These are phyloP conservation scores for Glaciozyma martinii DNA, from an alignment of 768 basidiomycete genomes.

Conservation along the genomic window DNA sequence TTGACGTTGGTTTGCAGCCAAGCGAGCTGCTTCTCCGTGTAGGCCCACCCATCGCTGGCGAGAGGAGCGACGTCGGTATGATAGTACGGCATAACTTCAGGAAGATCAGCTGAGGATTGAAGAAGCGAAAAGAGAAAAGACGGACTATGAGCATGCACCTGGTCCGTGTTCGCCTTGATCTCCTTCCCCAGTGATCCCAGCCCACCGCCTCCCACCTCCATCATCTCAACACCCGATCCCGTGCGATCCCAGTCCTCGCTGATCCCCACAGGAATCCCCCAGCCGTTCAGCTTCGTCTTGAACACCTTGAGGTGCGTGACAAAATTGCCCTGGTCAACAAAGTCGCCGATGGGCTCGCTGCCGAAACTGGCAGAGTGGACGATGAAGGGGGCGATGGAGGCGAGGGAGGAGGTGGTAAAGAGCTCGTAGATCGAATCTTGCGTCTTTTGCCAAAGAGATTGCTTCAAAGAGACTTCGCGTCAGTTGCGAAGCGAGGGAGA, in stretches of 20 bases:
- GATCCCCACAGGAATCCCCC: slow-evolving; percentile 25
- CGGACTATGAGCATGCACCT: slow-evolving; percentile 19
- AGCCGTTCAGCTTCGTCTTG: slow-evolving; percentile 14
- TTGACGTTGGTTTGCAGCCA: not conserved
- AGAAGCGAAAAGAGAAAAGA: not conserved
- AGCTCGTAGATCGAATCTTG: slow-evolving; percentile 16
- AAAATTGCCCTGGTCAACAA: slow-evolving; percentile 6
- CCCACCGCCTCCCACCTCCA: not conserved
- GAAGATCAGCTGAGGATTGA: too few species aligned
- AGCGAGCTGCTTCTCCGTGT: not conserved
- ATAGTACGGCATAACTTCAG: not conserved
- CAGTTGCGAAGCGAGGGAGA: not conserved
- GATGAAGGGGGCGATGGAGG: slow-evolving; percentile 24
- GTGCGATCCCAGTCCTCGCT: slow-evolving; percentile 32
- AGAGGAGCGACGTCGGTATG: slow-evolving; percentile 1
- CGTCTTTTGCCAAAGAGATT: slow-evolving; percentile 10
- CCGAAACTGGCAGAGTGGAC: slow-evolving; percentile 30
- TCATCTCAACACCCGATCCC: slow-evolving; percentile 7
- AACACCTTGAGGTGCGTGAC: slow-evolving; percentile 15
- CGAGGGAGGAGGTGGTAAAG: slow-evolving; percentile 8
- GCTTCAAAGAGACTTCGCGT: not conserved
- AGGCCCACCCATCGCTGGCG: not conserved
- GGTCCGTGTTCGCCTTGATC: slow-evolving; percentile 23
- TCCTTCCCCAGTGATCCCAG: slow-evolving; percentile 6
- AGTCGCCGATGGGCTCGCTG: slow-evolving; percentile 30